These are phyloP conservation scores for Populus pruinosa DNA, from an alignment of 345 rosid genomes.

Conservation along the genomic window DNA sequence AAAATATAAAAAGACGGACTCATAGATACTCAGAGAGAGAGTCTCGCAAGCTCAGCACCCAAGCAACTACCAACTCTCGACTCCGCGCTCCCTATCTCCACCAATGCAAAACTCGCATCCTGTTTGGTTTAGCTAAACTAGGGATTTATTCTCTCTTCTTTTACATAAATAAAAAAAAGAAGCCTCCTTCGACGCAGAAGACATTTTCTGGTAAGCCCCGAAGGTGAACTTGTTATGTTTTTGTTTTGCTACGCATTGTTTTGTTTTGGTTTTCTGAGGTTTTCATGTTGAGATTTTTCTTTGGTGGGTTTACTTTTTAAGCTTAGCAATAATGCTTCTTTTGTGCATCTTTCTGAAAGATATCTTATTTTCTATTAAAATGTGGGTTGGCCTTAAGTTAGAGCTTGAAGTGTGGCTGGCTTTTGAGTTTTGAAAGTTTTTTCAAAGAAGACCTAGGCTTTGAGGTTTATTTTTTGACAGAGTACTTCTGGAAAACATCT, in stretches of 20 bases:
- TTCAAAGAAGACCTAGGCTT: not conserved
- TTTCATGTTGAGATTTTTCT: not conserved
- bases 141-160: not conserved
- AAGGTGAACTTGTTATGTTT: not conserved
- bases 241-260: not conserved
- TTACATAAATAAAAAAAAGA: not conserved
- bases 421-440: not conserved
- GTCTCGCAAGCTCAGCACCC: constrained; percentile 17
- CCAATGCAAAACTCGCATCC: not conserved
- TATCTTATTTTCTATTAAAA: not conserved
- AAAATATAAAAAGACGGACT: not conserved
- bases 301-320: not conserved
- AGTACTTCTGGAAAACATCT: not conserved
- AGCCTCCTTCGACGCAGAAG: not conserved
- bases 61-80: not conserved
- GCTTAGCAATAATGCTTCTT: not conserved
- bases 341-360: not conserved
- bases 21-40: not conserved
- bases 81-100: not conserved
- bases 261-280: not conserved
- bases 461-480: not conserved
- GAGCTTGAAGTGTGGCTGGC: constrained; percentile 1
- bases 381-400: not conserved
- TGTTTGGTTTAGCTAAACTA: constrained; percentile 3
- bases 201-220: not conserved